Base-by-base conservation (phyloP, 768 basidiomycete genomes). In the Tylopilus cervinicoccineus region DNA sequence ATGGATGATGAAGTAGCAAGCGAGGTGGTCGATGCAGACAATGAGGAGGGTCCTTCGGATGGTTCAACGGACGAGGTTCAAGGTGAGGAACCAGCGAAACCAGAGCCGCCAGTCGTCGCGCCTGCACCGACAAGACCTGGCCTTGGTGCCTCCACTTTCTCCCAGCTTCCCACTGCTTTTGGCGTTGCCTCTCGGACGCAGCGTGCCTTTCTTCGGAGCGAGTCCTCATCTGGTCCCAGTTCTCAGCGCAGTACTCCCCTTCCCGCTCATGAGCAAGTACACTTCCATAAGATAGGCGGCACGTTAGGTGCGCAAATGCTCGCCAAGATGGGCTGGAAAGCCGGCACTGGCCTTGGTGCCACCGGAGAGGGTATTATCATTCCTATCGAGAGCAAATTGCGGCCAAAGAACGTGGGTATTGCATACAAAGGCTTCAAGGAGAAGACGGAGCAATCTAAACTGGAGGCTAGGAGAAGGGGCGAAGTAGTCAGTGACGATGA, bases 251-350 rank as follows among this genome's bases (percentile, higher is more conserved):
- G 73, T 3, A 71, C 75, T 4, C 72, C 75, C 5, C 76, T 96
- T 17, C 79, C 78, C 17, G 69, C 80, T 1, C 59, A 74, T 16
- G 94, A 98, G 58, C 72, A 76, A 49, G 73, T 76, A n/a, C 94
- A 97, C 63, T 95, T 99, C 66, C 75, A 71, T 53, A 89, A 87
- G 57, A 75, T 98, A 12, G 74, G 79, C 34, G 77, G 81, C 14
- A 76, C 86, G 0, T 84, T 92, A 52, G 95, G 93, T 56, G 88
- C 94, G 17, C 84, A 85, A 48, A 82, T 98, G 80, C 79, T 99
- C 20, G 80, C 80, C 26, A 98, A 94, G 72, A 93, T 94, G 86
- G 96, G 96, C 8, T 99, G 96, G 95, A 75, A 84, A 61, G 72
- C 84, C 0, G 95, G 85, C 4, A 75, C 76, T 4, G 93, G 93